Conservation (phyloP, 164 flowering plant species). For the Akebia trifoliata region DNA sequence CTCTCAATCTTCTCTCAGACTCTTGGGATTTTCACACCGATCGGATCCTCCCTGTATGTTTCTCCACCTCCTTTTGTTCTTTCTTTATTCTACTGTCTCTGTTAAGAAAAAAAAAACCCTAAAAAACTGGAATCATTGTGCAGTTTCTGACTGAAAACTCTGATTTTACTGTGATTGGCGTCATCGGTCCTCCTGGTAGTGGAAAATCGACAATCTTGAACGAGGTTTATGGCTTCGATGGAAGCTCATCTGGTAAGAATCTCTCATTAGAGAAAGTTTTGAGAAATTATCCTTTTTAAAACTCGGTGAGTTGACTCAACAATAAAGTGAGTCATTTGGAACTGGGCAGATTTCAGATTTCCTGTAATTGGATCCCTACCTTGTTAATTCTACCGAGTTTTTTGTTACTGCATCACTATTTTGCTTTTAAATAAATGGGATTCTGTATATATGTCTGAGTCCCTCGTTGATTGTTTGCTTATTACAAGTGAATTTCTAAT, state of each 20-base stretch:
- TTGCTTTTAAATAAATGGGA: no score
- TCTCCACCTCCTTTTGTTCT: neutral
- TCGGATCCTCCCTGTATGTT: conserved; percentile 71
- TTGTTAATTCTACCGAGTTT: no score
- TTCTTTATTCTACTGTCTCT: neutral
- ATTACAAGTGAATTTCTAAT: no score
- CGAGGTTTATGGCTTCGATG: conserved; percentile 80
- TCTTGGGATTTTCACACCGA: conserved; percentile 83
- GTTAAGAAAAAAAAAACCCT: neutral
- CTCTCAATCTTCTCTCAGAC: conserved; percentile 81
- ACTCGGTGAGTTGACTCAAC: neutral
- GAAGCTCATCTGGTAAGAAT: conserved; percentile 56
- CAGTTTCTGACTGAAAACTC: conserved; percentile 91
- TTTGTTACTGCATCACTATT: no score
- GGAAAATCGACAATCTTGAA: conserved; percentile 93
- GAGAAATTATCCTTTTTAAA: neutral
- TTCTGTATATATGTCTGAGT: no score
- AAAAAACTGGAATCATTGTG: neutral
- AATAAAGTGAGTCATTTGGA: neutral
- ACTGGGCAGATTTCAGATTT: neutral
- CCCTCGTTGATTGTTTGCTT: no score
- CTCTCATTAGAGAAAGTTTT: neutral
- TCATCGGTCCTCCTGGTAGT: conserved; percentile 78
- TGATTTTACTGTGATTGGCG: conserved; percentile 84
- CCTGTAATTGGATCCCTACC: neutral